Percentiles rank a stretch among this genome's conserved stretches.
Conservation (phyloP, 345 rosid species). For the Linum usitatissimum region DNA sequence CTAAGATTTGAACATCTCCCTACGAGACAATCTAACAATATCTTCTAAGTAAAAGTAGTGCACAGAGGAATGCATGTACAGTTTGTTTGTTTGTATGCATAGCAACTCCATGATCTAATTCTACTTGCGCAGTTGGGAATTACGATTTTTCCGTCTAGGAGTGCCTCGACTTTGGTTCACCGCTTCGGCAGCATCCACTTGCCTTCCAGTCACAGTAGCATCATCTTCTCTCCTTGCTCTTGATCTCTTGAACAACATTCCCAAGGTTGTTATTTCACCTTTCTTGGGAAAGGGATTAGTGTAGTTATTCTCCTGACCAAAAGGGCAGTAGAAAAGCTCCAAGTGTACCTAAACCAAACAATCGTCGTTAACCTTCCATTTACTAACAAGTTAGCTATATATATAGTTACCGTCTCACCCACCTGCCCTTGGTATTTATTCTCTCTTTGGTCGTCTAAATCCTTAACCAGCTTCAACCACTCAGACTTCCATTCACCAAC, state of each 20-base stretch:
- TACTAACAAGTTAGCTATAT: too few relatives aligned
- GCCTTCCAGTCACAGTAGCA: slow-evolving; percentile 38
- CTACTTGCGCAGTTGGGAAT: too few relatives aligned
- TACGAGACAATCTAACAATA: too few relatives aligned
- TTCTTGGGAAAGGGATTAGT: slow-evolving; percentile 47
- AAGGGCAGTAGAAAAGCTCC: slow-evolving; percentile 84
- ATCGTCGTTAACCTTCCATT: too few relatives aligned
- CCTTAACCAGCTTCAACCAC: slow-evolving; percentile 96
- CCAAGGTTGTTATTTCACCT: slow-evolving; percentile 72
- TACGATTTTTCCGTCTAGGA: too few relatives aligned
- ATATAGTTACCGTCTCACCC: too few relatives aligned
- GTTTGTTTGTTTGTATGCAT: too few relatives aligned
- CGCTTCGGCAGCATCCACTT: slow-evolving; percentile 71
- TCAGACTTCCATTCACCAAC: slow-evolving; percentile 98
- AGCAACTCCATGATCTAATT: too few relatives aligned
- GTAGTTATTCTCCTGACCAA: slow-evolving; percentile 49
- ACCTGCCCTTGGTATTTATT: slow-evolving; percentile 87
- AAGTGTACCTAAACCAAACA: slow-evolving; percentile 60
- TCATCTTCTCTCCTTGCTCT: slow-evolving; percentile 27
- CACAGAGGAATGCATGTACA: too few relatives aligned
- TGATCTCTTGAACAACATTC: slow-evolving; percentile 66
- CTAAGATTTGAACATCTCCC: too few relatives aligned
- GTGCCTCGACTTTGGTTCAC: too few relatives aligned
- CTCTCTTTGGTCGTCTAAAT: slow-evolving; percentile 92
- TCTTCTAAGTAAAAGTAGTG: too few relatives aligned